A percentile compares a stretch with the other conserved stretches of the same genome.
phyloP scores from a whole-genome alignment of 176 grass and related monocot species.

The Phyllostachys edulis region DNA sequence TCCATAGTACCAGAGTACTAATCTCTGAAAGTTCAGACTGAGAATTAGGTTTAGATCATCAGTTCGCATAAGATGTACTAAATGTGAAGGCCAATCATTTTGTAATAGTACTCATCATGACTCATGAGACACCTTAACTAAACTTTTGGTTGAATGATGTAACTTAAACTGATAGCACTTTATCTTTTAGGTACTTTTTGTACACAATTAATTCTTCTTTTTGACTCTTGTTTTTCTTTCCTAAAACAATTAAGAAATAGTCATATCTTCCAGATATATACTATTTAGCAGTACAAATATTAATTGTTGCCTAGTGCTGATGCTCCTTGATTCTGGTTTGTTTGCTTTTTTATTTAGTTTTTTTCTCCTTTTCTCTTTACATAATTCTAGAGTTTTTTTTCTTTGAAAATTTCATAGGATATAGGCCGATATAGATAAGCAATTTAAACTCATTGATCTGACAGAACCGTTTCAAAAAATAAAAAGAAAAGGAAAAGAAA shows the following conservation, averaged over 20 bases:
- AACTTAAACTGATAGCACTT: constrained; percentile 30
- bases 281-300: neutral
- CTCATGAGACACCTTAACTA: neutral
- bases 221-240: neutral
- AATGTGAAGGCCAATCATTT: neutral
- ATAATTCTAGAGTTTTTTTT: constrained; percentile 2
- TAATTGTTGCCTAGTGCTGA: neutral
- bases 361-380: neutral
- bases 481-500: neutral
- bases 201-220: constrained; percentile 30
- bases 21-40: neutral
- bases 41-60: neutral
- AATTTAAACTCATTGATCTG: neutral
- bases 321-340: neutral
- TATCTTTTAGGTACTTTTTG: constrained; percentile 46
- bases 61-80: neutral
- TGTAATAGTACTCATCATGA: neutral
- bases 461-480: neutral
- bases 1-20: neutral
- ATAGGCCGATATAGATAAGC: neutral
- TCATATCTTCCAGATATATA: neutral
- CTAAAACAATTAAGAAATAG: neutral
- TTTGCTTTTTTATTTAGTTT: no score
- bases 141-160: constrained; percentile 21
- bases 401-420: neutral